phyloP scores from a whole-genome alignment of 257 asterid species.

The Agastache rugosa region DNA sequence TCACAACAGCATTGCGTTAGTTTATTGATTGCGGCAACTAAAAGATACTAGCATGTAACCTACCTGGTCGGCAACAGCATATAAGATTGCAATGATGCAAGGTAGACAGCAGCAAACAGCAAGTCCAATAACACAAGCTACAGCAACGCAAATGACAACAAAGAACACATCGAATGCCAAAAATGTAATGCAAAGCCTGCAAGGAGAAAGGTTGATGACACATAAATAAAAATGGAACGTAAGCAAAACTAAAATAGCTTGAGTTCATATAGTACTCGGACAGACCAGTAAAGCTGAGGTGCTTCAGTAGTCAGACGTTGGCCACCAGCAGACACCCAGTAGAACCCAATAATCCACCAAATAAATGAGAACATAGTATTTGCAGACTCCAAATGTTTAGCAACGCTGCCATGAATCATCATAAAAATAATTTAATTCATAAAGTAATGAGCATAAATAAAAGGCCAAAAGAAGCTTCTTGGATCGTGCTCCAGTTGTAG shows the following conservation, averaged over 20 bases:
- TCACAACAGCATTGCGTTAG: not conserved
- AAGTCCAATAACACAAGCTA: slow-evolving; percentile 91
- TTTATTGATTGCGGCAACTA: slow-evolving; percentile 47
- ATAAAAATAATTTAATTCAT: slow-evolving; percentile 5
- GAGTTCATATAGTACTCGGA: slow-evolving; percentile 19
- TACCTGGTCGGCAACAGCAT: slow-evolving; percentile 99
- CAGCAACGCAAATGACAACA: slow-evolving; percentile 90
- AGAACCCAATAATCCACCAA: slow-evolving; percentile 99
- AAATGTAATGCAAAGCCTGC: slow-evolving; percentile 98
- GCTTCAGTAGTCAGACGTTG: slow-evolving; percentile 64
- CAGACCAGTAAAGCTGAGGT: slow-evolving; percentile 97
- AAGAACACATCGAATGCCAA: slow-evolving; percentile 98
- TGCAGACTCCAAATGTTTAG: slow-evolving; percentile 90
- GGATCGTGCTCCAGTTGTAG: not conserved
- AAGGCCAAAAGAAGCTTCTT: slow-evolving; percentile 11
- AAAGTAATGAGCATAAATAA: not conserved
- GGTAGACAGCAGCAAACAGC: slow-evolving; percentile 99
- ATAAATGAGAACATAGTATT: slow-evolving; percentile 95
- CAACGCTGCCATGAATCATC: slow-evolving; percentile 52
- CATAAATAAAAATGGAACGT: not conserved
- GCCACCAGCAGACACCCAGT: slow-evolving; percentile 96
- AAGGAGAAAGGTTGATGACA: slow-evolving; percentile 27
- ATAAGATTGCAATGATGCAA: slow-evolving; percentile 90
- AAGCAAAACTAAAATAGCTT: slow-evolving; percentile 8
- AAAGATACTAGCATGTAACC: slow-evolving; percentile 14